These are phyloP conservation scores for Nakazawaea ernobii DNA, from an alignment of 805 yeast species.

Conservation along the genomic window DNA sequence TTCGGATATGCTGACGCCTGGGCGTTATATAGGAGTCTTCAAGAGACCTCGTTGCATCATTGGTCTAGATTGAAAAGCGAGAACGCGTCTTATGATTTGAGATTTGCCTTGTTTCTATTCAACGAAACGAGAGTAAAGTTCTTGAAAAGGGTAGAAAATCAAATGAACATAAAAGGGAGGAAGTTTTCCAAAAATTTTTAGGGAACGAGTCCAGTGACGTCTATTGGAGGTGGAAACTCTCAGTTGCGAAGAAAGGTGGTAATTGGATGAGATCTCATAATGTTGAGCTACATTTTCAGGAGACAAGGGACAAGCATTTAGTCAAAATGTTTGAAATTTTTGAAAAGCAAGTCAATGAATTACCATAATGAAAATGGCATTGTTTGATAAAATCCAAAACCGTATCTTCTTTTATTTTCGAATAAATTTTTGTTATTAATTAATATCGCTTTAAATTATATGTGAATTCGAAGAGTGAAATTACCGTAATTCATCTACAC, in stretches of 20 bases:
- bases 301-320: not conserved
- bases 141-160: not conserved
- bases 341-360: too few species aligned
- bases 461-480: too few species aligned
- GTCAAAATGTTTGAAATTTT: not conserved
- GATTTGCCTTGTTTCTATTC: not conserved
- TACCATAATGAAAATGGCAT: not conserved
- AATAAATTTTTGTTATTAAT: too few species aligned
- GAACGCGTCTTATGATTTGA: not conserved
- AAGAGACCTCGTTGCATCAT: not conserved
- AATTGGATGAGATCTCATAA: not conserved
- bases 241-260: not conserved
- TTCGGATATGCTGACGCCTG: not conserved
- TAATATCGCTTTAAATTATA: too few species aligned
- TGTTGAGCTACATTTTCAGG: not conserved
- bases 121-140: not conserved
- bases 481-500: too few species aligned
- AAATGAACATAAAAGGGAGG: not conserved
- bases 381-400: too few species aligned
- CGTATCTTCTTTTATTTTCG: too few species aligned
- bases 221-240: not conserved
- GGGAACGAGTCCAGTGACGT: not conserved
- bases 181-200: not conserved
- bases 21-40: not conserved
- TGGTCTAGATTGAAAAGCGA: too few species aligned